phyloP scores from a whole-genome alignment of 2,329 filamentous ascomycete species.

The Alternaria brassicicola region DNA sequence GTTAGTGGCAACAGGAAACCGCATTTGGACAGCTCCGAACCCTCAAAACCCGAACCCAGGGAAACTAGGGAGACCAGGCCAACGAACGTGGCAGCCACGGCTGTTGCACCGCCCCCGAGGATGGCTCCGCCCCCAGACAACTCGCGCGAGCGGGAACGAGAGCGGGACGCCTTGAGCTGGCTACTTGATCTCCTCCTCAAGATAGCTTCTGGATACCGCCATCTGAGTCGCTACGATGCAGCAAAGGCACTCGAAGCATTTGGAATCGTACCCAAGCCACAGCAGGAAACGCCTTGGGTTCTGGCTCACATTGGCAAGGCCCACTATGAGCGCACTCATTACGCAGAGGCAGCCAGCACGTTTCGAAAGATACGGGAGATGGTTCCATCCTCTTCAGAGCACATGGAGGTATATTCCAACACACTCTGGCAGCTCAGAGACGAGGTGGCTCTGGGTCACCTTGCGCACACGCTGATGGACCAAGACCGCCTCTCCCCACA shows the following conservation, averaged over 20 bases:
- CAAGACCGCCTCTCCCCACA: slow-evolving; percentile 87
- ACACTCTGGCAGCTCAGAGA: slow-evolving; percentile 98
- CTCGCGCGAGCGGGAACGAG: slow-evolving; percentile 73
- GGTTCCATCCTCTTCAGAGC: slow-evolving; percentile 81
- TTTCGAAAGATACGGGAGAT: slow-evolving; percentile 80
- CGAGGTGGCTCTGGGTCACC: slow-evolving; percentile 87
- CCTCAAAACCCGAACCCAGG: slow-evolving; percentile 80
- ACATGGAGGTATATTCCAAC: slow-evolving; percentile 98
- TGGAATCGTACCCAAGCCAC: slow-evolving; percentile 70
- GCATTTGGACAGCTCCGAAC: slow-evolving; percentile 67
- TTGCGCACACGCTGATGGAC: slow-evolving; percentile 89
- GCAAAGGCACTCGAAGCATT: slow-evolving; percentile 77
- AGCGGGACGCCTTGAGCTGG: slow-evolving; percentile 77
- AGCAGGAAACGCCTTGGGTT: slow-evolving; percentile 93
- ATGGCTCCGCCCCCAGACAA: slow-evolving; percentile 60
- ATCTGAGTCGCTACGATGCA: slow-evolving; percentile 79
- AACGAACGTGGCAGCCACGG: slow-evolving; percentile 40
- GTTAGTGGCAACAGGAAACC: slow-evolving; percentile 91
- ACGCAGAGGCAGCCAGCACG: slow-evolving; percentile 83
- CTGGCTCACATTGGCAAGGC: slow-evolving; percentile 88
- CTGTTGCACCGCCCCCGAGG: slow-evolving; percentile 35
- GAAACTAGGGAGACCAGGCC: slow-evolving; percentile 46
- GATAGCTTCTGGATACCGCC: slow-evolving; percentile 79
- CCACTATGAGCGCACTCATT: slow-evolving; percentile 87
- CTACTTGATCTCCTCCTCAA: slow-evolving; percentile 82